Base-by-base conservation (phyloP, 2,329 filamentous ascomycete species). In the Fusarium sororula region DNA sequence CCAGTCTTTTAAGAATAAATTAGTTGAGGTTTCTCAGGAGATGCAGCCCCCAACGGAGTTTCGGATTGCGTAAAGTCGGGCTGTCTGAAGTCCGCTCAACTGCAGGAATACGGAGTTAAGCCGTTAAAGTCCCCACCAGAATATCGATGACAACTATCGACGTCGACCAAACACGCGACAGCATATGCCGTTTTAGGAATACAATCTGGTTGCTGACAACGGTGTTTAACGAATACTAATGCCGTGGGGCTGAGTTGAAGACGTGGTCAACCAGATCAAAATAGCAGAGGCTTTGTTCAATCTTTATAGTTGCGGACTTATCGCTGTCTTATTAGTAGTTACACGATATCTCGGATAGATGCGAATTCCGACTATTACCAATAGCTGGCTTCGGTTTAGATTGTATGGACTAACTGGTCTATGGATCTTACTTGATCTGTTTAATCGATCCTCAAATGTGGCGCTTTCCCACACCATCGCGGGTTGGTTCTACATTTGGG, bases 11-110 rank as follows among this genome's bases (percentile, higher is more conserved):
- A 45, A 59, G 39, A 60, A 54, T 44, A 57, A 67, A 64, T 66
- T 53, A 73, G 72, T 73, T 75, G 59, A 66, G 72, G 22, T 54
- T 55, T 70, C 72, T 75, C 72, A 75, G 68, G 68, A 75, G 72
- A 75, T 58, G 53, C n/a, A 55, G 47, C 55, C 66, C 72, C 64
- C 72, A 75, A 75, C 73, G 69, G 73, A 67, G 53, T 75, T 70
- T 73, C 72, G 72, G 72, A 39, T 55, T 68, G 42, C 58, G 65
- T 66, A 73, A 75, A 56, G 50, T 56, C 66, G 51, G 63, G 35
- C 30, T 67, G 62, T 41, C 45, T 58, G 53, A 68, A 71, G 47
- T 68, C 68, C 62, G 62, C 56, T 38, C 44, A 53, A 42, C 32
- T 63, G 37, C 45, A 50, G 24, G 30, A 38, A 14, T 28, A 57